Evolutionary conservation across 2,329 filamentous ascomycete species (phyloP).

Genomic region (Graphilbum fragrans): DNA sequence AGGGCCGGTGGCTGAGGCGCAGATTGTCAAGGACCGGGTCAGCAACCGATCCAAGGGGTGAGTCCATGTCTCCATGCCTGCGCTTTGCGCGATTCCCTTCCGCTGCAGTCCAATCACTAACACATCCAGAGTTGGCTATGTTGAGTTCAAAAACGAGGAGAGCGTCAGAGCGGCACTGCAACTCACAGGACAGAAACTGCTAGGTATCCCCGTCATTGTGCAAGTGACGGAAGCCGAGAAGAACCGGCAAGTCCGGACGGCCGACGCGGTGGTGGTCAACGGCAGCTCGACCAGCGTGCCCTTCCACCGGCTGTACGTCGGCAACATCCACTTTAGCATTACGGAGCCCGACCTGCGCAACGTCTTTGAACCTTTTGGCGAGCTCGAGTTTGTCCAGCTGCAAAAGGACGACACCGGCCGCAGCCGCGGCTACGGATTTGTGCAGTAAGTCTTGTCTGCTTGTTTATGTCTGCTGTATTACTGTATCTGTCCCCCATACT

Average conservation of each 20-base stretch:
- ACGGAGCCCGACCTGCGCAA: constrained; percentile 91
- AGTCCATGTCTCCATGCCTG: constrained; percentile 18
- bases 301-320: constrained; percentile 96
- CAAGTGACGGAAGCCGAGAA: constrained; percentile 98
- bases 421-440: constrained; percentile 93
- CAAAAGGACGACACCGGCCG: constrained; percentile 90
- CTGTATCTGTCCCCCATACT: not conserved
- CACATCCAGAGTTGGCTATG: constrained; percentile 75
- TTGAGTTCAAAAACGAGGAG: constrained; percentile 96
- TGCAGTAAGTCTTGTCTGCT: constrained; percentile 60
- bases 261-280: constrained; percentile 51
- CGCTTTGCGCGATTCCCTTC: not conserved
- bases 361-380: constrained; percentile 94
- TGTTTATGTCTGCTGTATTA: constrained; percentile 58
- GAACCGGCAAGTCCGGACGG: constrained; percentile 76
- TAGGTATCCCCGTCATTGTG: constrained; percentile 97
- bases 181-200: constrained; percentile 95
- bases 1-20: constrained; percentile 88
- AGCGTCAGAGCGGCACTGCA: constrained; percentile 88
- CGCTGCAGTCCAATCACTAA: not conserved
- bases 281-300: constrained; percentile 69
- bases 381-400: constrained; percentile 92
- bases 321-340: constrained; percentile 99
- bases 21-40: constrained; percentile 96
- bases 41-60: constrained; percentile 97